A percentile compares a stretch with the other conserved stretches of the same genome.
These are phyloP conservation scores for Arabidopsis arenosa DNA, from an alignment of 345 rosid genomes.

Conservation along the genomic window DNA sequence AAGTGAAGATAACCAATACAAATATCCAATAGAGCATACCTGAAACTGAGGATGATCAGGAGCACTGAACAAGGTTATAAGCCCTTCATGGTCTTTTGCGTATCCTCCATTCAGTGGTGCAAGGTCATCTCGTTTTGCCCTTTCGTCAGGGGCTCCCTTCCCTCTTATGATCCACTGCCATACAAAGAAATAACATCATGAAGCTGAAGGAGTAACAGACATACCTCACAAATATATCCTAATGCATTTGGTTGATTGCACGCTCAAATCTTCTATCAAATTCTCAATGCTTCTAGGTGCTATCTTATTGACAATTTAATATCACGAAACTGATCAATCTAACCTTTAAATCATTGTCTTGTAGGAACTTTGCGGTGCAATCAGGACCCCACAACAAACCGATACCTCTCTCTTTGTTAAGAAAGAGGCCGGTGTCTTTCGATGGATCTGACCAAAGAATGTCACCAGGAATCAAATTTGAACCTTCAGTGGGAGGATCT, in stretches of 20 bases:
- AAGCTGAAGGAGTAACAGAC: slow-evolving; percentile 28
- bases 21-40: slow-evolving; percentile 31
- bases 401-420: slow-evolving; percentile 47
- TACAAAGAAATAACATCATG: slow-evolving; percentile 26
- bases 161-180: slow-evolving; percentile 50
- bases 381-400: slow-evolving; percentile 53
- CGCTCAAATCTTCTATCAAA: slow-evolving; percentile 13
- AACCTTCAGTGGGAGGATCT: slow-evolving; percentile 44
- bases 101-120: slow-evolving; percentile 44
- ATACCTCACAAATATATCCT: not conserved
- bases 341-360: slow-evolving; percentile 47
- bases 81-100: slow-evolving; percentile 50
- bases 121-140: slow-evolving; percentile 42
- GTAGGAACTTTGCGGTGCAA: slow-evolving; percentile 47
- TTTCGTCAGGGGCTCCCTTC: slow-evolving; percentile 40
- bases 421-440: slow-evolving; percentile 31
- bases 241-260: not conserved
- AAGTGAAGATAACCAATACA: not conserved
- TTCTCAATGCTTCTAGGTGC: slow-evolving; percentile 17
- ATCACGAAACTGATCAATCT: slow-evolving; percentile 5
- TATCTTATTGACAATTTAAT: not conserved
- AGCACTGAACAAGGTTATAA: slow-evolving; percentile 49
- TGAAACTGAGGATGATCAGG: slow-evolving; percentile 51
- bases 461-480: slow-evolving; percentile 50
- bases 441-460: slow-evolving; percentile 52